Evolutionary conservation across 257 asterid species (phyloP).

Genomic region (Nicotiana attenuata): DNA sequence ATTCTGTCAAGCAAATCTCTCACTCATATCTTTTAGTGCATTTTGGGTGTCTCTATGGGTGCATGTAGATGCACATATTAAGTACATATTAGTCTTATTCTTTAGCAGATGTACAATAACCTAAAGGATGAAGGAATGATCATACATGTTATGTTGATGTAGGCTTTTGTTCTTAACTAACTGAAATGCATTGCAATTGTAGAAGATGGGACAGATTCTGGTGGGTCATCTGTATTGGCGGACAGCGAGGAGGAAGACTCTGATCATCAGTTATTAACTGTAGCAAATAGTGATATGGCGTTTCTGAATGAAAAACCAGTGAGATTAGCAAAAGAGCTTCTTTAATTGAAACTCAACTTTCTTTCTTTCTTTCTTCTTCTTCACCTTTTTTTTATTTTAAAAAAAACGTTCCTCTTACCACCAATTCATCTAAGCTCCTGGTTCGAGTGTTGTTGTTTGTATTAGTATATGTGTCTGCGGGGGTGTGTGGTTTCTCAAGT

Average conservation of each 20-base stretch:
- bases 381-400: neutral
- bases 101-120: neutral
- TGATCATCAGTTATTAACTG: constrained; percentile 62
- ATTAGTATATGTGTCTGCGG: neutral
- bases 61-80: neutral
- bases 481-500: neutral
- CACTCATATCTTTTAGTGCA: neutral
- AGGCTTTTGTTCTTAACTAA: neutral
- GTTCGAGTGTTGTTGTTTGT: neutral
- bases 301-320: constrained; percentile 76
- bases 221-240: constrained; percentile 35
- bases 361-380: neutral
- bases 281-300: constrained; percentile 57
- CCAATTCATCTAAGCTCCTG: neutral
- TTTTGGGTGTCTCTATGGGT: neutral
- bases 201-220: constrained; percentile 52
- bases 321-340: constrained; percentile 63
- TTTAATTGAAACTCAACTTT: constrained; percentile 22
- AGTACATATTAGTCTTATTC: neutral
- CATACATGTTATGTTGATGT: neutral
- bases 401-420: neutral
- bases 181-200: constrained; percentile 11
- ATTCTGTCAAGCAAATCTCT: neutral
- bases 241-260: constrained; percentile 56
- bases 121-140: neutral